These are phyloP conservation scores for Picochlorum sp. DNA, from an alignment of 139 green algal species.

Conservation along the genomic window DNA sequence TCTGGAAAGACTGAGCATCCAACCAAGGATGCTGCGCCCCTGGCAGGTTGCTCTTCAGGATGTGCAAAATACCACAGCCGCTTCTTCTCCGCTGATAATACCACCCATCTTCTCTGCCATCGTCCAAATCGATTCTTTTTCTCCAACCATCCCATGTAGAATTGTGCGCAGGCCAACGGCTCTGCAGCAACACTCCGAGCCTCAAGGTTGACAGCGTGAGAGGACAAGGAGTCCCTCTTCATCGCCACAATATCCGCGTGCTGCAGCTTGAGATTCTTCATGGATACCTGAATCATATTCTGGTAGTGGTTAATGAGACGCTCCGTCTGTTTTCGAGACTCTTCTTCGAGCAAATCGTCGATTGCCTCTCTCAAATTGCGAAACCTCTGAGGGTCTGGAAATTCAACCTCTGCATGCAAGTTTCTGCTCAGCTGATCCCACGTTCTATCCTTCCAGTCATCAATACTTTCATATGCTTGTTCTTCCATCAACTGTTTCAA, in stretches of 20 bases:
- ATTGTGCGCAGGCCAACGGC: neutral
- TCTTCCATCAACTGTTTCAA: constrained; percentile 2
- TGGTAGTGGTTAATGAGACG: neutral
- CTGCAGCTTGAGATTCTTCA: constrained; percentile 4
- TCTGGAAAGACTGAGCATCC: constrained; percentile 2
- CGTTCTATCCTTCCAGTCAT: constrained; percentile 3
- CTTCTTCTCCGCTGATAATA: neutral
- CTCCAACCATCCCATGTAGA: constrained; percentile 13
- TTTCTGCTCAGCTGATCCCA: constrained; percentile 9
- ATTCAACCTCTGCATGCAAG: constrained; percentile 3
- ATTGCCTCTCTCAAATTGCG: neutral
- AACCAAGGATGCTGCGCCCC: neutral
- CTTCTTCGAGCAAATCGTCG: neutral
- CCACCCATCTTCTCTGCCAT: constrained; percentile 12
- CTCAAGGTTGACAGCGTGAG: neutral
- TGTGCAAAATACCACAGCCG: constrained; percentile 10
- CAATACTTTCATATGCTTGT: neutral
- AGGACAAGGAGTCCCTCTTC: neutral
- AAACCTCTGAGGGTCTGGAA: constrained; percentile 10
- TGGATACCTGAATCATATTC: neutral
- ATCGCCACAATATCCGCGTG: constrained; percentile 1
- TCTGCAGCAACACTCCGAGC: neutral
- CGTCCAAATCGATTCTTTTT: constrained; percentile 10
- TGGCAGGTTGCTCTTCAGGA: constrained; percentile 10
- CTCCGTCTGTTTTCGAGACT: neutral